phyloP scores from a whole-genome alignment of 176 grass and related monocot species.

The Aegilops umbellulata region DNA sequence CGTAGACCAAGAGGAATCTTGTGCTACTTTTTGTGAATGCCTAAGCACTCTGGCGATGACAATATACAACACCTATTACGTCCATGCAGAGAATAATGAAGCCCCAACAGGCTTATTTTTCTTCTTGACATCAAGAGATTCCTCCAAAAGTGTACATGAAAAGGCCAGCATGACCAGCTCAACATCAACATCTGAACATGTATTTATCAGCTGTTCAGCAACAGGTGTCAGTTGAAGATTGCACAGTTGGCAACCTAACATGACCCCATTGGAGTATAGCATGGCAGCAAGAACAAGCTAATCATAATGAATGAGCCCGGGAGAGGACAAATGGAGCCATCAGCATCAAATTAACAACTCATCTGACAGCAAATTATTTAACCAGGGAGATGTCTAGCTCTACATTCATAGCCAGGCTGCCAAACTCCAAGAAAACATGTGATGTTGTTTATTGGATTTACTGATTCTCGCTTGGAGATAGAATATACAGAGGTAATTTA shows the following conservation, averaged over 20 bases:
- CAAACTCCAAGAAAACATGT: constrained; percentile 29
- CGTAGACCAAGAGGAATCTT: not conserved
- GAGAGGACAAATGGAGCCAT: constrained; percentile 41
- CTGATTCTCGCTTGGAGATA: constrained; percentile 17
- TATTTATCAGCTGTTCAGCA: constrained; percentile 24
- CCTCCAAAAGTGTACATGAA: constrained; percentile 28
- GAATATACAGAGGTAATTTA: constrained; percentile 50
- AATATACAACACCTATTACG: constrained; percentile 8
- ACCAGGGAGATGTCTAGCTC: not conserved
- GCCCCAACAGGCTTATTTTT: constrained; percentile 1
- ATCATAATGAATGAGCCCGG: constrained; percentile 16
- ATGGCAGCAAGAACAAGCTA: constrained; percentile 30
- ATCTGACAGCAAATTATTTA: constrained; percentile 25
- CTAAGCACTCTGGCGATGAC: constrained; percentile 1
- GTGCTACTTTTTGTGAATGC: constrained; percentile 3
- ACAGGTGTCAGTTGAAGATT: constrained; percentile 44
- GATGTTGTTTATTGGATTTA: constrained; percentile 25
- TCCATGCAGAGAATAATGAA: constrained; percentile 6
- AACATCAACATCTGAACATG: constrained; percentile 21
- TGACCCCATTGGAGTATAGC: constrained; percentile 18
- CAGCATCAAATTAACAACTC: constrained; percentile 39
- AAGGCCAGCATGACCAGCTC: constrained; percentile 23
- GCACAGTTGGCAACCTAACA: constrained; percentile 32
- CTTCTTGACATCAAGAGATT: constrained; percentile 23
- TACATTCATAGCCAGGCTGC: constrained; percentile 26